A percentile compares a stretch with the other conserved stretches of the same genome.
phyloP scores from a whole-genome alignment of 345 rosid genomes.

The Euphorbia tirucalli region DNA sequence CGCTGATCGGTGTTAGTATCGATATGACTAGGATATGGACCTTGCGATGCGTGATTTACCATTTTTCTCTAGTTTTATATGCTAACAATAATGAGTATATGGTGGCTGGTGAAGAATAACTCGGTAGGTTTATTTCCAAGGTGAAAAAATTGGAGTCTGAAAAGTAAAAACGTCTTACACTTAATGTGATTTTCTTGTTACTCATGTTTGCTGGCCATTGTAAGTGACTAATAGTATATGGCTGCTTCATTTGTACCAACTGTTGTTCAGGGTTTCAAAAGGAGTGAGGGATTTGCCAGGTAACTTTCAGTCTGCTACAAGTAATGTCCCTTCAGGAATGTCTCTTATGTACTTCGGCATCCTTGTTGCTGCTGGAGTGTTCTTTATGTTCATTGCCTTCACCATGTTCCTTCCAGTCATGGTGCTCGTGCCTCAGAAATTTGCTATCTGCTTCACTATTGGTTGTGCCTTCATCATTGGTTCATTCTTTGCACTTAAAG shows the following conservation, averaged over 20 bases:
- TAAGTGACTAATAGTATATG: background rate
- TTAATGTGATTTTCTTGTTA: background rate
- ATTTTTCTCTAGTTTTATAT: background rate
- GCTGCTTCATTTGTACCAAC: background rate
- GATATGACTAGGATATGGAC: background rate
- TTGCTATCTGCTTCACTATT: constrained; percentile 83
- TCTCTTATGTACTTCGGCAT: constrained; percentile 80
- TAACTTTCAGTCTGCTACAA: constrained; percentile 77
- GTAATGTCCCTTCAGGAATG: constrained; percentile 82
- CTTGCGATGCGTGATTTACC: background rate
- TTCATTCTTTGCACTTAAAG: constrained; percentile 86
- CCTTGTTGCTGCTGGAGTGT: constrained; percentile 73
- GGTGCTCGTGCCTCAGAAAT: constrained; percentile 93
- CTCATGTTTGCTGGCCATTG: background rate
- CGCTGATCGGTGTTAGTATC: background rate
- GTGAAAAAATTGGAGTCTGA: background rate
- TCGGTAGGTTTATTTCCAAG: background rate
- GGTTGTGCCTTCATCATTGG: constrained; percentile 85
- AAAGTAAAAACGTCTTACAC: background rate
- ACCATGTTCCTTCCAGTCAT: constrained; percentile 94
- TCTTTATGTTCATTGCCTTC: constrained; percentile 80
- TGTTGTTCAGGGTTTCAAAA: constrained; percentile 61
- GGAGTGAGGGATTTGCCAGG: constrained; percentile 88
- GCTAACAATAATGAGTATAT: background rate
- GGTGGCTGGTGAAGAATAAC: background rate